phyloP scores from a whole-genome alignment of 306 rosid species.

The Sesbania bispinosa region DNA sequence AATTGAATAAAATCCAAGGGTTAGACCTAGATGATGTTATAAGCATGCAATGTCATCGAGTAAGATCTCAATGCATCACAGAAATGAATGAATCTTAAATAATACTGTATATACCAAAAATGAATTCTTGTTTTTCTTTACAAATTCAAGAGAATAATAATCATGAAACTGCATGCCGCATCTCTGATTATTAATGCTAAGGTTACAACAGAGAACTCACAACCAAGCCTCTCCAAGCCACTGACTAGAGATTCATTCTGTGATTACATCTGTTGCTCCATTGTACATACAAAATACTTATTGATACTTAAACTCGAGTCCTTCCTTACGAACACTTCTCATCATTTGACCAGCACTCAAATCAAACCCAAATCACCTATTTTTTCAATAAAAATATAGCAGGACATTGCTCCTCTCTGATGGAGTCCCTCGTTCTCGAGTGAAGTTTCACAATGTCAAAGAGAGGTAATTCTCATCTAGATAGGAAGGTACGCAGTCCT shows the following conservation, averaged over 20 bases:
- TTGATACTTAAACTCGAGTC: not conserved
- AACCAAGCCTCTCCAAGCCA: conserved; percentile 10
- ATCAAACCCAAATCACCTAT: not conserved
- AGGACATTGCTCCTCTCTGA: conserved; percentile 16
- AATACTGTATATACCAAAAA: not conserved
- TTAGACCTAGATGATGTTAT: not conserved
- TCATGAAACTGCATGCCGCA: conserved; percentile 1
- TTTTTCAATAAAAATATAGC: not conserved
- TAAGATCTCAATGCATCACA: not conserved
- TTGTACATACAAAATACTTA: conserved; percentile 22
- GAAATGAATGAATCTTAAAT: conserved; percentile 3
- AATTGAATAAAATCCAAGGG: not conserved
- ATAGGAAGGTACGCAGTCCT: not conserved
- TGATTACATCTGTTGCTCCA: not conserved
- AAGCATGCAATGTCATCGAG: not conserved
- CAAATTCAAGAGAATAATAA: conserved; percentile 6
- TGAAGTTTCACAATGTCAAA: not conserved
- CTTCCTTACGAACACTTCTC: not conserved
- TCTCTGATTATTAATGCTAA: not conserved
- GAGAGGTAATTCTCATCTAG: conserved; percentile 3
- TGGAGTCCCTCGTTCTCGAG: not conserved
- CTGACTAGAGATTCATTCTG: not conserved
- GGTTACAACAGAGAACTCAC: conserved; percentile 12
- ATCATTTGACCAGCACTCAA: conserved; percentile 8
- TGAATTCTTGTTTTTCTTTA: not conserved